These are phyloP conservation scores for Zizania palustris DNA, from an alignment of 202 grass and related monocot species.

Conservation along the genomic window DNA sequence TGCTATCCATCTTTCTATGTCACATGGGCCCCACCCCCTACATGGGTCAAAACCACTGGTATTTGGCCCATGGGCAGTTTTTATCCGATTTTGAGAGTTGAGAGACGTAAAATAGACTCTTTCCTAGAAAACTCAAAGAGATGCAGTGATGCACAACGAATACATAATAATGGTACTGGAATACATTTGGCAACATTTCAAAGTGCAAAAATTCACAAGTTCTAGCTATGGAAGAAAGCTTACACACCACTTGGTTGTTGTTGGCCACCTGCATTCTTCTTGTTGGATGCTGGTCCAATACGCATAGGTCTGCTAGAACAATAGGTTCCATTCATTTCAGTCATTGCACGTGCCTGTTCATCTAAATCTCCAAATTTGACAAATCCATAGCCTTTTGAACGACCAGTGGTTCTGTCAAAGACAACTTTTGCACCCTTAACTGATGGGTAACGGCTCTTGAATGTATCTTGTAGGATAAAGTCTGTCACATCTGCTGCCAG, in stretches of 20 bases:
- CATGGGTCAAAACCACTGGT: too few relatives aligned
- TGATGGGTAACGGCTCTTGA: constrained; percentile 53
- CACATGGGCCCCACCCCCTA: too few relatives aligned
- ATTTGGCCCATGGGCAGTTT: too few relatives aligned
- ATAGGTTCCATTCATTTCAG: constrained; percentile 55
- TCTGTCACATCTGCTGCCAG: constrained; percentile 56
- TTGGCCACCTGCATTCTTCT: constrained; percentile 33
- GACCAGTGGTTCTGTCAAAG: constrained; percentile 32
- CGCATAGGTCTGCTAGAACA: constrained; percentile 52
- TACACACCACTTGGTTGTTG: constrained; percentile 43
- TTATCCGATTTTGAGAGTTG: too few relatives aligned
- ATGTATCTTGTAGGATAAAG: constrained; percentile 49
- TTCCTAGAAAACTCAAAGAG: too few relatives aligned
- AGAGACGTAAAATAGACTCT: too few relatives aligned
- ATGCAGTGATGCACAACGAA: background rate
- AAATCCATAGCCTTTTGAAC: constrained; percentile 61
- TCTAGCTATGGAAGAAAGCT: background rate
- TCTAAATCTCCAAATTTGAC: constrained; percentile 49
- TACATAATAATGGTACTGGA: background rate
- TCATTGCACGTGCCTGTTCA: constrained; percentile 49
- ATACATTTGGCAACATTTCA: background rate
- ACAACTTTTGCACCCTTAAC: constrained; percentile 58
- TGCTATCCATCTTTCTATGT: too few relatives aligned
- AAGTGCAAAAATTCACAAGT: background rate
- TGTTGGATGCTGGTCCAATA: constrained; percentile 45